Evolutionary conservation across 2,329 filamentous ascomycete genomes (phyloP).

Genomic region (Chaetomium sp.): DNA sequence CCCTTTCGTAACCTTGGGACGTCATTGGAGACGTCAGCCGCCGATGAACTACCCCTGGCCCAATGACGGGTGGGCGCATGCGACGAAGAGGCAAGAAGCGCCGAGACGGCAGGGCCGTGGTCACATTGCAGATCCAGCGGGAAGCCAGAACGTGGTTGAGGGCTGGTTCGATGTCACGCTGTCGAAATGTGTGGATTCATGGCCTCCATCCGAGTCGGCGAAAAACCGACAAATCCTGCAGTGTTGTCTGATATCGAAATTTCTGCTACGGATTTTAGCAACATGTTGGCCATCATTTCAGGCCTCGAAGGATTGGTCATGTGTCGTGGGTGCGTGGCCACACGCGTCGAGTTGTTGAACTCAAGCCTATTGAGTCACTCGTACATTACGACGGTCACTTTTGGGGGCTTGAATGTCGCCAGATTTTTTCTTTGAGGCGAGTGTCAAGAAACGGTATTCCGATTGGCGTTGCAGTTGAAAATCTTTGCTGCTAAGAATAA

Average conservation of each 20-base stretch:
- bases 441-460: background rate
- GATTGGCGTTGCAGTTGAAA: constrained; percentile 10
- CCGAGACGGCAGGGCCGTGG: constrained; percentile 8
- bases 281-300: background rate
- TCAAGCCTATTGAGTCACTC: background rate
- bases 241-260: background rate
- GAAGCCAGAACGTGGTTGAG: background rate
- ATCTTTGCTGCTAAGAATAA: background rate
- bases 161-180: background rate
- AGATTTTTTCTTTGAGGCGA: background rate
- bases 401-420: background rate
- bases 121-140: constrained; percentile 10
- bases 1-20: constrained; percentile 12
- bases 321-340: constrained; percentile 1
- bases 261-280: background rate
- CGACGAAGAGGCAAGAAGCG: background rate
- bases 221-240: background rate
- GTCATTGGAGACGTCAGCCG: constrained; percentile 31
- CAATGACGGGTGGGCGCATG: background rate
- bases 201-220: background rate
- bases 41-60: constrained; percentile 4
- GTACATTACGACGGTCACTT: background rate
- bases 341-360: background rate
- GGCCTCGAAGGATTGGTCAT: constrained; percentile 1
- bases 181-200: background rate